A percentile compares a stretch with the other conserved stretches of the same genome.
These are phyloP conservation scores for Limnanthes douglasii DNA, from an alignment of 345 rosid species.

Conservation along the genomic window DNA sequence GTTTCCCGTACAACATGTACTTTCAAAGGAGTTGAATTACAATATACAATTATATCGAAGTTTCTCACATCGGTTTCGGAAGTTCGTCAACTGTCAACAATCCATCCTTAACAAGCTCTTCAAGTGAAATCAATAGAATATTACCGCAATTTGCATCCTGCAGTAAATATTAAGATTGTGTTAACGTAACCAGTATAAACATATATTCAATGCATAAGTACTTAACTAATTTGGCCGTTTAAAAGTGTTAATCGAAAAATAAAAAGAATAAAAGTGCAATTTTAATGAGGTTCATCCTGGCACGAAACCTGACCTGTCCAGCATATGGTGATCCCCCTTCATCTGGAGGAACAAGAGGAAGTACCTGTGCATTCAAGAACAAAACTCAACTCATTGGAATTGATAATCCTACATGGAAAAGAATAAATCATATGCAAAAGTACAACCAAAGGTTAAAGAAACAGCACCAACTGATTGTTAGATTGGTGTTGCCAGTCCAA, in stretches of 20 bases:
- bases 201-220: neutral
- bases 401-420: neutral
- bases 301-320: constrained; percentile 44
- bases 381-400: neutral
- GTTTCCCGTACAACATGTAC: neutral
- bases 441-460: neutral
- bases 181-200: constrained; percentile 3
- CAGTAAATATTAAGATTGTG: no score
- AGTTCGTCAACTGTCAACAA: constrained; percentile 55
- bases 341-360: constrained; percentile 93
- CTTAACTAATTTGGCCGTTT: neutral
- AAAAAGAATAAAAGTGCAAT: neutral
- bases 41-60: constrained; percentile 2
- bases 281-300: no score
- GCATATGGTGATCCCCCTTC: constrained; percentile 82
- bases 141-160: constrained; percentile 98
- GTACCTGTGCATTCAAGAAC: constrained; percentile 36
- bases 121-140: constrained; percentile 79
- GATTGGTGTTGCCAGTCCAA: no score
- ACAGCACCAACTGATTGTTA: no score
- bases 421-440: neutral
- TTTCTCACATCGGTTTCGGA: constrained; percentile 50
- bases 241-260: no score
- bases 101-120: constrained; percentile 82
- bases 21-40: neutral